phyloP scores from a whole-genome alignment of 495 filamentous ascomycete species.

The Penicillium cinerascens region DNA sequence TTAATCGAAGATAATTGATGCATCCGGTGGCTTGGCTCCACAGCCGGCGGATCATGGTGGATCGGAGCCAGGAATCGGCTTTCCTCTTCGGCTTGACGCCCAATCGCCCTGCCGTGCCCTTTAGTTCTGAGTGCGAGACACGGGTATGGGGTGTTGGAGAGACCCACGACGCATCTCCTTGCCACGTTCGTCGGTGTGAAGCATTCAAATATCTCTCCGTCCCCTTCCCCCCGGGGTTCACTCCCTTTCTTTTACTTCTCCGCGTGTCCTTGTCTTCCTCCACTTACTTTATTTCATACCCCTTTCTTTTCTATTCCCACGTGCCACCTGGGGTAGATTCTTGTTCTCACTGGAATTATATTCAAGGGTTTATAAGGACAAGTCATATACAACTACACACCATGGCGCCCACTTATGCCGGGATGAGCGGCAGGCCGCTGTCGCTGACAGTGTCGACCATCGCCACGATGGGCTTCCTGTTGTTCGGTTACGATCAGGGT shows the following conservation, averaged over 20 bases:
- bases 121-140: slow-evolving; percentile 10
- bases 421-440: slow-evolving; percentile 61
- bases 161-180: slow-evolving; percentile 22
- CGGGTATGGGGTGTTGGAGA: slow-evolving; percentile 14
- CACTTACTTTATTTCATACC: slow-evolving; percentile 1
- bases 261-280: slow-evolving; percentile 7
- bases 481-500: slow-evolving; percentile 41
- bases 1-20: slow-evolving; percentile 27
- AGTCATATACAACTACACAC: neutral
- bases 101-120: no score
- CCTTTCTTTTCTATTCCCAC: slow-evolving; percentile 3
- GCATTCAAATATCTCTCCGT: slow-evolving; percentile 25
- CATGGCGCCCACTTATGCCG: slow-evolving; percentile 50
- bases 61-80: slow-evolving; percentile 1
- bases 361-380: neutral
- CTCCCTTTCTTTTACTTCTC: slow-evolving; percentile 10
- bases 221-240: slow-evolving; percentile 15
- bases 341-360: neutral
- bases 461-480: slow-evolving; percentile 67
- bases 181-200: slow-evolving; percentile 18
- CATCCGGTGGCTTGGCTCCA: slow-evolving; percentile 22
- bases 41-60: slow-evolving; percentile 5
- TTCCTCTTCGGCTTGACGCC: slow-evolving; percentile 6
- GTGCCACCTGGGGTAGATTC: neutral
- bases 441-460: slow-evolving; percentile 62